These are phyloP conservation scores for Scheffersomyces stipitis DNA, from an alignment of 805 yeast genomes.

Conservation along the genomic window DNA sequence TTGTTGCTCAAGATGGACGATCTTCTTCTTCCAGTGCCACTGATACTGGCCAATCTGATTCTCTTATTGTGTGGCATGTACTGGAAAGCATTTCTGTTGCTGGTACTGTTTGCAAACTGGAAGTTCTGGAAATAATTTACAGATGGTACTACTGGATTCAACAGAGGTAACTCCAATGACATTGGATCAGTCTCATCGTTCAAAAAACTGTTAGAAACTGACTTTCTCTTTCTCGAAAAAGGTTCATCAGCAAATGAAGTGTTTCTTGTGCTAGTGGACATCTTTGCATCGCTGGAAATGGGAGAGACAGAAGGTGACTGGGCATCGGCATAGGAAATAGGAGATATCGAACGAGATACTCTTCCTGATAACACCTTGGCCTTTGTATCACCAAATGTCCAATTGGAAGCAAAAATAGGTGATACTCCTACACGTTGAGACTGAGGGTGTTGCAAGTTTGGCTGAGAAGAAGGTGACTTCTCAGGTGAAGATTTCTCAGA, in stretches of 20 bases:
- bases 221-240: conserved; percentile 11
- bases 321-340: conserved; percentile 5
- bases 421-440: conserved; percentile 6
- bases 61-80: conserved; percentile 58
- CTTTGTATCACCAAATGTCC: conserved; percentile 13
- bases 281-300: conserved; percentile 10
- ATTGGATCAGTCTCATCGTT: neutral
- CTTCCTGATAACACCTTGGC: neutral
- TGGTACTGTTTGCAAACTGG: conserved; percentile 13
- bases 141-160: conserved; percentile 39
- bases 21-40: conserved; percentile 45
- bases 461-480: neutral
- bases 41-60: conserved; percentile 45
- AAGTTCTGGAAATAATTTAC: conserved; percentile 30
- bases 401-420: conserved; percentile 17
- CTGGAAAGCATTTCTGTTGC: conserved; percentile 37
- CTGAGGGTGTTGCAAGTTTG: conserved; percentile 10
- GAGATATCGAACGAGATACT: conserved; percentile 9
- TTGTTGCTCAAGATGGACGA: conserved; percentile 54
- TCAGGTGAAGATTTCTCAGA: neutral
- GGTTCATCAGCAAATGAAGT: conserved; percentile 6
- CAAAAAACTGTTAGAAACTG: neutral
- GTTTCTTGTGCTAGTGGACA: conserved; percentile 4
- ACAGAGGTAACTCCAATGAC: conserved; percentile 31
- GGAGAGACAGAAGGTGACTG: conserved; percentile 16